Evolutionary conservation across 306 rosid genomes (phyloP).

Genomic region (Gleditsia sinensis): DNA sequence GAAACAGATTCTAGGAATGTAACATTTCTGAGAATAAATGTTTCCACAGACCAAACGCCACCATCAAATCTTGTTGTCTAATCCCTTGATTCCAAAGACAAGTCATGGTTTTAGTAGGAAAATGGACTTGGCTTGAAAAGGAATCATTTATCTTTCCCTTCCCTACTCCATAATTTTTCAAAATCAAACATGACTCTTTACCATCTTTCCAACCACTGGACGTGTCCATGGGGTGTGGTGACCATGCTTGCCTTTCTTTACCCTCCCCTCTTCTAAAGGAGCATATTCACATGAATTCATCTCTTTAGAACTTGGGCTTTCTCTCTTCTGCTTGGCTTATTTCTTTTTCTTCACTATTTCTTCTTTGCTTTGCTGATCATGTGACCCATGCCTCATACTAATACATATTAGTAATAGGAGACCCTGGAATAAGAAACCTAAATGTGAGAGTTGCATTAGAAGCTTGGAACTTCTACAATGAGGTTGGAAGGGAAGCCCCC

Average conservation of each 20-base stretch:
- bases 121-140: too few species aligned
- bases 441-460: constrained; percentile 59
- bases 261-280: background rate
- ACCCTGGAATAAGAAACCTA: constrained; percentile 57
- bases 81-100: too few species aligned
- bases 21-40: too few species aligned
- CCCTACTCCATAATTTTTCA: too few species aligned
- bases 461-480: constrained; percentile 67
- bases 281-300: background rate
- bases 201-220: background rate
- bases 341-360: constrained; percentile 24
- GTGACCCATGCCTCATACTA: constrained; percentile 16
- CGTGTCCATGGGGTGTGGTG: background rate
- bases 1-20: too few species aligned
- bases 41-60: too few species aligned
- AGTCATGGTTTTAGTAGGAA: too few species aligned
- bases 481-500: constrained; percentile 66
- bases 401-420: constrained; percentile 53
- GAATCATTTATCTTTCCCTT: too few species aligned
- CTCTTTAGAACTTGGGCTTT: constrained; percentile 23
- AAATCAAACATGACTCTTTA: background rate
- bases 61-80: too few species aligned
- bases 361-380: background rate
- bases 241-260: background rate
- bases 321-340: background rate